These are phyloP conservation scores for Triticum dicoccoides DNA, from an alignment of 176 grass and related monocot species.

Conservation along the genomic window DNA sequence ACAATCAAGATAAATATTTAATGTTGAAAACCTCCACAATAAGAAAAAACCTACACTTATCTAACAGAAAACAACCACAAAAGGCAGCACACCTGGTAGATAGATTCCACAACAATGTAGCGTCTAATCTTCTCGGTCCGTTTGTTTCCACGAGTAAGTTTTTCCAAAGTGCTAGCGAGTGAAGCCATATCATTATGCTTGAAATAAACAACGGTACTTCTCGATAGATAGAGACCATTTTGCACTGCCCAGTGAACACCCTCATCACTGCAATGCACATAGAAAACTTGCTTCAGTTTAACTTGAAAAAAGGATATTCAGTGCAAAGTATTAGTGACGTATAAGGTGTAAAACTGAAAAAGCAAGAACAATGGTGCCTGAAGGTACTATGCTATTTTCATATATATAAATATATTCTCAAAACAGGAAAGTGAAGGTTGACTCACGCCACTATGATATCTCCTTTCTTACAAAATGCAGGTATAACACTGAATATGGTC, in stretches of 20 bases:
- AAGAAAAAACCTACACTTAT: neutral
- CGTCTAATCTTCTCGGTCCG: constrained; percentile 76
- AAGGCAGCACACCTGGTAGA: constrained; percentile 74
- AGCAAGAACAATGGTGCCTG: neutral
- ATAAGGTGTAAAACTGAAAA: constrained; percentile 5
- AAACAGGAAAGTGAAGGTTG: constrained; percentile 14
- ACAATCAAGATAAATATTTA: neutral
- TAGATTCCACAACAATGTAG: constrained; percentile 95
- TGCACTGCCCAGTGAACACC: constrained; percentile 95
- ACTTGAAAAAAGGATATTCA: neutral
- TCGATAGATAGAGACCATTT: constrained; percentile 89
- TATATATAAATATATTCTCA: neutral
- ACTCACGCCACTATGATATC: constrained; percentile 96
- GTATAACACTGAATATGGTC: constrained; percentile 96
- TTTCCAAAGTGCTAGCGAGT: constrained; percentile 76
- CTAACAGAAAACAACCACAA: constrained; percentile 13
- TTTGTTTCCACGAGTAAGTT: constrained; percentile 76
- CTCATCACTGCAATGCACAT: constrained; percentile 70
- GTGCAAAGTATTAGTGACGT: neutral
- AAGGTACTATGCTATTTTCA: neutral
- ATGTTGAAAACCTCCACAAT: constrained; percentile 20
- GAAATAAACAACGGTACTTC: constrained; percentile 94
- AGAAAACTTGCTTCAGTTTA: neutral
- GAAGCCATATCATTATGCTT: constrained; percentile 99
- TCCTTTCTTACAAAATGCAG: constrained; percentile 97